phyloP scores from a whole-genome alignment of 768 basidiomycete species.

The Pulveroboletus sp. region DNA sequence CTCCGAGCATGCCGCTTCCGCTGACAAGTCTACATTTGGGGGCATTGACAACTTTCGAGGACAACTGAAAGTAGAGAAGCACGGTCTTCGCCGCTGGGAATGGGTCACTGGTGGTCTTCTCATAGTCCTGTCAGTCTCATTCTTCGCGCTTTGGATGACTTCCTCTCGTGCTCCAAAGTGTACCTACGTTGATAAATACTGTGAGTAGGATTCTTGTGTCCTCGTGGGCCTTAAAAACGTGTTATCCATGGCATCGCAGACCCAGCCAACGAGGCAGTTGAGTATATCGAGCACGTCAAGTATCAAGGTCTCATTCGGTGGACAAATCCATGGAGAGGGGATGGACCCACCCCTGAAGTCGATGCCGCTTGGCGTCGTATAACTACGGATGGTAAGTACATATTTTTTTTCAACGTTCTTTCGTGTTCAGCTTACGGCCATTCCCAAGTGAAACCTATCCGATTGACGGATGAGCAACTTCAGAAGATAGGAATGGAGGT shows the following conservation, averaged over 20 bases:
- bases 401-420: no score
- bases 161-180: not conserved
- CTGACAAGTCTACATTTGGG: no score
- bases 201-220: not conserved
- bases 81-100: no score
- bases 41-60: no score
- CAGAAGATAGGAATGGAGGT: not conserved
- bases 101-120: conserved; percentile 3
- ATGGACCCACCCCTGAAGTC: conserved; percentile 7
- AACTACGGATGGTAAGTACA: not conserved
- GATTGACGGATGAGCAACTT: not conserved
- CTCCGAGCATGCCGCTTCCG: no score
- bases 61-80: no score
- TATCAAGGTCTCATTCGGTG: conserved; percentile 3
- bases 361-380: conserved; percentile 11
- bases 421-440: no score
- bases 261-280: conserved; percentile 10
- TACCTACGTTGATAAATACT: conserved; percentile 1
- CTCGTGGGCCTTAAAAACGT: no score
- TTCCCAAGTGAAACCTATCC: not conserved
- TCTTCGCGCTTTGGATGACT: conserved; percentile 7
- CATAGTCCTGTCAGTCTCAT: not conserved
- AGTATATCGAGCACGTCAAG: conserved; percentile 9
- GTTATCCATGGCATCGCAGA: not conserved
- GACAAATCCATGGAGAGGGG: conserved; percentile 6